These are phyloP conservation scores for Umbelopsis sp. DNA, from an alignment of 192 early-diverging fungal genomes.

Conservation along the genomic window DNA sequence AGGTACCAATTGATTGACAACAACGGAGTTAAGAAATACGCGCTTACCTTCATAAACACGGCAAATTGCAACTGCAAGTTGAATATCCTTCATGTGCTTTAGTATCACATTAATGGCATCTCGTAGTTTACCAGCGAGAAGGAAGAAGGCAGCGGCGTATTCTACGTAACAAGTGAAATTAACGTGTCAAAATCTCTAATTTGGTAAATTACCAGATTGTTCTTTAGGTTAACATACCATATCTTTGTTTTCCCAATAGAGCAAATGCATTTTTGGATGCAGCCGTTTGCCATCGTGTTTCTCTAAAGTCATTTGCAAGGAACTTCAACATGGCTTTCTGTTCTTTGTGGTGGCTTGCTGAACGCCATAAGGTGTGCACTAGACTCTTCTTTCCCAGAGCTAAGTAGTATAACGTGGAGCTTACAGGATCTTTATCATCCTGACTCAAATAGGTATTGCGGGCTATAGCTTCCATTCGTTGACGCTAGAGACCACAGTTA, in stretches of 20 bases:
- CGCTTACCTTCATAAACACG: constrained; percentile 84
- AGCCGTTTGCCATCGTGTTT: constrained; percentile 88
- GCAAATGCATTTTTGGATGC: constrained; percentile 99
- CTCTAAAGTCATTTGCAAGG: constrained; percentile 89
- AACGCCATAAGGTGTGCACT: constrained; percentile 88
- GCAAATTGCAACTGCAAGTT: constrained; percentile 91
- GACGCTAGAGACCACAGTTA: constrained; percentile 35
- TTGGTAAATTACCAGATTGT: not conserved
- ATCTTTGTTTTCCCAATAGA: constrained; percentile 92
- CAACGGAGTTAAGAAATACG: not conserved
- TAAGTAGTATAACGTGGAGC: constrained; percentile 87
- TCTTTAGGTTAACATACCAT: constrained; percentile 51
- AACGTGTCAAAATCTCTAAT: not conserved
- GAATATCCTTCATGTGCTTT: constrained; percentile 87
- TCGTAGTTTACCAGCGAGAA: constrained; percentile 82
- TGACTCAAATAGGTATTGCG: constrained; percentile 80
- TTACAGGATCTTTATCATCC: constrained; percentile 82
- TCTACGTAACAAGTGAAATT: constrained; percentile 47
- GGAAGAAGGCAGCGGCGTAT: constrained; percentile 94
- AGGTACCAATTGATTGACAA: not conserved
- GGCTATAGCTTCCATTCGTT: constrained; percentile 84
- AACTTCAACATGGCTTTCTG: constrained; percentile 89
- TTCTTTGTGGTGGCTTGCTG: constrained; percentile 80
- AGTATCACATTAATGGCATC: constrained; percentile 95
- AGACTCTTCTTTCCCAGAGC: constrained; percentile 90